phyloP scores from a whole-genome alignment of 1,284 basidiomycete species.

The Coniophora puteana region DNA sequence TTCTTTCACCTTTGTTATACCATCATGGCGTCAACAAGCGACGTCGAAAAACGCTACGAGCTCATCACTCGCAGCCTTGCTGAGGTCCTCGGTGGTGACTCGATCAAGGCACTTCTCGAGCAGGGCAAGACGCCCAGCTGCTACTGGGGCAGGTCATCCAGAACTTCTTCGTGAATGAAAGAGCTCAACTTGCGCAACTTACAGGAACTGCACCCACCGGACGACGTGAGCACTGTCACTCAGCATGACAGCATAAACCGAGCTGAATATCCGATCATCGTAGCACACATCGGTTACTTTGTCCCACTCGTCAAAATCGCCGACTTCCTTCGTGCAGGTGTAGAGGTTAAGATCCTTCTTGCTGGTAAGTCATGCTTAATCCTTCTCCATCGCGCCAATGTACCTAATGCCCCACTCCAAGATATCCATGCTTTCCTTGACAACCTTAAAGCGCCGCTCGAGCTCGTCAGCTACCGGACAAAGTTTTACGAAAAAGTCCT shows the following conservation, averaged over 20 bases:
- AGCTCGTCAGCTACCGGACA: constrained; percentile 86
- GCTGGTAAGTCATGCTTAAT: constrained; percentile 57
- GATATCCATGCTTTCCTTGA: constrained; percentile 98
- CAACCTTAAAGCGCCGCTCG: constrained; percentile 96
- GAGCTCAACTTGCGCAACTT: constrained; percentile 4
- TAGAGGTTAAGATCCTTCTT: constrained; percentile 86
- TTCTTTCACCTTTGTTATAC: constrained; percentile 6
- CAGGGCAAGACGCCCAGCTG: constrained; percentile 77
- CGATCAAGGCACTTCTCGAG: constrained; percentile 77
- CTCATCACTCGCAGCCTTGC: constrained; percentile 86
- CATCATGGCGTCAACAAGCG: constrained; percentile 22
- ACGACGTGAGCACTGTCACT: constrained; percentile 63
- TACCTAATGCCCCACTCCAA: constrained; percentile 26
- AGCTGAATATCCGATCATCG: not conserved
- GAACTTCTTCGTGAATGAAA: constrained; percentile 5
- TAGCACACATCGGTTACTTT: constrained; percentile 97
- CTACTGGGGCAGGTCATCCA: constrained; percentile 79
- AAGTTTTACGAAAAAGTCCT: constrained; percentile 90
- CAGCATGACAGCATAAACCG: not conserved
- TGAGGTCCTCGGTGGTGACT: constrained; percentile 87
- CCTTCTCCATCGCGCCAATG: not conserved
- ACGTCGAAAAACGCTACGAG: constrained; percentile 67
- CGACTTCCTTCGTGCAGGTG: constrained; percentile 92
- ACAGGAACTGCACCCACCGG: constrained; percentile 92
- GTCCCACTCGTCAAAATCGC: constrained; percentile 95